Base-by-base conservation (phyloP, 139 green algal species). In the Micractinium conductrix region DNA sequence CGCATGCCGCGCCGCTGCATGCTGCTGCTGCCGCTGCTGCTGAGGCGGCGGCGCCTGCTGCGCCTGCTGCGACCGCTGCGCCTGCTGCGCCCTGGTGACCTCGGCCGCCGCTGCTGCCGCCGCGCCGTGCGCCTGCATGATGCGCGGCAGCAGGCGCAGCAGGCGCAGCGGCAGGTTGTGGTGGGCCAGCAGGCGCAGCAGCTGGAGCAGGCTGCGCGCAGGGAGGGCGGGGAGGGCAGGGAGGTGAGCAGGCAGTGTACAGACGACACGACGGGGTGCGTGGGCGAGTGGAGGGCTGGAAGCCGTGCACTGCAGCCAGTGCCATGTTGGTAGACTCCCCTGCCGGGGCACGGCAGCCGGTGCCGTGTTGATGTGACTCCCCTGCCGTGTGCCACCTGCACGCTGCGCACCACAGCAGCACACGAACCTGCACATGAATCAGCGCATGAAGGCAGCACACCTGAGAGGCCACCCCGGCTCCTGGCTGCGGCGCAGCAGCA, bases 131-230 rank as follows among this genome's bases (percentile, higher is more conserved):
- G 78, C 78, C 10, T 65, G 60, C 38, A 74, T n/a, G 22, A 83
- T 30, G 14, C 78, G 42, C 4, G 78, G 78, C 42, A 83, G 78
- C 48, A 83, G 40, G 60, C 78, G 78, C 22, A 74, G 17, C 37
- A 83, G 78, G 40, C 78, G 58, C 35, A 74, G 78, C 16, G 78
- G 78, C 38, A 83, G 78, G 60, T 83, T 73, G 60, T 89, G 86
- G 55, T 89, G 86, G 0, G 86, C 43, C 37, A 82, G 44, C 33
- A 89, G 68, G 17, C 86, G 73, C 42, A 89, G 74, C 60, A 76
- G 83, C 40, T 80, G 60, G 79, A 81, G 85, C 30, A 85, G 44
- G 50, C 44, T 83, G 62, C 78, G 44, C 37, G 37, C 26, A 50
- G 35, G 48, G 67, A 45, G 45, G 22, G 4, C 24, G 30, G 43